A percentile compares a stretch with the other conserved stretches of the same genome.
Conservation (phyloP, 2,329 filamentous ascomycete genomes). For the Stachybotrys chartarum region DNA sequence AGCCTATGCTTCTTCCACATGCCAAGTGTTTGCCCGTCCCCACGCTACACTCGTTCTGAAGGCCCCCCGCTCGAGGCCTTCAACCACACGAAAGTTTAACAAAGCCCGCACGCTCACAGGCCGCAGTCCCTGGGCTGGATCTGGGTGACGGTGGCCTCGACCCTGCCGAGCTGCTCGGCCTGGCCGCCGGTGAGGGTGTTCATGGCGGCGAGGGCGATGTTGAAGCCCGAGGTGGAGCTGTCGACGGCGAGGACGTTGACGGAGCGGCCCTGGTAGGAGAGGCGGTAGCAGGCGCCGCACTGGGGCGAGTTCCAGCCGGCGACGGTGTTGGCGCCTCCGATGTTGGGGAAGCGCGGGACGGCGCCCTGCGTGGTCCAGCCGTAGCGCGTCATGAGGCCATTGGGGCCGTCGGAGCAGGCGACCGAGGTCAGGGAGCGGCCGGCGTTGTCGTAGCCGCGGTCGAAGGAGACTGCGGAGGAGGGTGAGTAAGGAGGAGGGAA, state of each 20-base stretch:
- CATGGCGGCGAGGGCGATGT: slow-evolving; percentile 50
- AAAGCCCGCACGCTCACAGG: slow-evolving; percentile 15
- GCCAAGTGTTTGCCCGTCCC: slow-evolving; percentile 1
- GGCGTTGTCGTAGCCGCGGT: slow-evolving; percentile 60
- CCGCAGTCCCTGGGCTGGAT: slow-evolving; percentile 37
- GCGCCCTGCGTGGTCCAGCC: slow-evolving; percentile 49
- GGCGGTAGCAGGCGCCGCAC: slow-evolving; percentile 54
- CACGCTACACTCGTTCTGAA: slow-evolving; percentile 9
- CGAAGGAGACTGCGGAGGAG: slow-evolving; percentile 55
- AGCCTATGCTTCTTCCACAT: not conserved
- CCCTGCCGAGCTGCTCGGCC: slow-evolving; percentile 39
- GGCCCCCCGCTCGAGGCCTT: not conserved
- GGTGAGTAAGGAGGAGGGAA: slow-evolving; percentile 1
- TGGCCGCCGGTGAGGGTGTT: slow-evolving; percentile 46
- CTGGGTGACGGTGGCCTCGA: slow-evolving; percentile 41
- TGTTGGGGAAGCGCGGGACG: slow-evolving; percentile 43
- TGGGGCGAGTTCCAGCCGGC: slow-evolving; percentile 46
- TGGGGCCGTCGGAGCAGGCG: slow-evolving; percentile 59
- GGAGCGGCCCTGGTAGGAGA: slow-evolving; percentile 42
- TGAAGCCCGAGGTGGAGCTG: slow-evolving; percentile 41
- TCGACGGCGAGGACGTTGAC: slow-evolving; percentile 53
- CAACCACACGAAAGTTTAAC: slow-evolving; percentile 7
- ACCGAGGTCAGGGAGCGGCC: slow-evolving; percentile 47
- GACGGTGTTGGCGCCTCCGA: slow-evolving; percentile 47
- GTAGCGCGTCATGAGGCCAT: slow-evolving; percentile 58